Evolutionary conservation across 805 yeast species (phyloP), one percentile per base, ranked within the genome.

Genomic region (Cyberlindnera subsufficiens): DNA sequence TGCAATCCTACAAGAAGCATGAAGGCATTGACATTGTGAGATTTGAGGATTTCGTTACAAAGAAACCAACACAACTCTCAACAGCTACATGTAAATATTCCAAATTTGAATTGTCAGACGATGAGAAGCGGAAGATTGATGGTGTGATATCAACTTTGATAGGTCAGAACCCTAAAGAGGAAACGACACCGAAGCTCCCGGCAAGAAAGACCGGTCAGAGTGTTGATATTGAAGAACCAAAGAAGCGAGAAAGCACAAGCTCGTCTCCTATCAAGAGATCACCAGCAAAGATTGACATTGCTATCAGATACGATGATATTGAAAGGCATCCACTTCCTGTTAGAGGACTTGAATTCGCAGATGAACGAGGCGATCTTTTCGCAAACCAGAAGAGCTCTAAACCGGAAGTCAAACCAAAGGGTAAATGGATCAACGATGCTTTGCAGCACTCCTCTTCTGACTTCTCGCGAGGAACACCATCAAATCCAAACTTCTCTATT

Each of bases 21-120:
- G 44, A 42, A 6, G 44, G 47, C 15, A 42, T 53, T 6, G 54
- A 55, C 3, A 50, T 58, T 5, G 42, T 56, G 20, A 49, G 52
- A 18, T 58, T 58, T 42, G 61, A 58, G 30, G 60, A 58, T 32
- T 46, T 44, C 19, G 49, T 51, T 4, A 41, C 45, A 2, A 45
- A 50, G 15, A 37, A 42, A 6, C 17, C 32, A 22, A 15, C 18
- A 14, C 19, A n/a, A 3, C 7, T 11, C 18, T 18, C 14, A 15
- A 17, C 19, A 11, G 19, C 17, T 25, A 37, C 15, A 13, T 43
- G 53, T 5, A 46, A 46, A 25, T 50, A 47, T 38, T 43, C 55
- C 15, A 54, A 54, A 25, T 55, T 47, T 35, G 49, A 52, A 10
- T 47, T 55, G 5, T 37, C 49, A 3, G 52, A 47, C 4, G 56